Evolutionary conservation across 2,329 filamentous ascomycete genomes (phyloP), one percentile per base, ranked within the genome.

Genomic region (Fusarium guadeloupense): DNA sequence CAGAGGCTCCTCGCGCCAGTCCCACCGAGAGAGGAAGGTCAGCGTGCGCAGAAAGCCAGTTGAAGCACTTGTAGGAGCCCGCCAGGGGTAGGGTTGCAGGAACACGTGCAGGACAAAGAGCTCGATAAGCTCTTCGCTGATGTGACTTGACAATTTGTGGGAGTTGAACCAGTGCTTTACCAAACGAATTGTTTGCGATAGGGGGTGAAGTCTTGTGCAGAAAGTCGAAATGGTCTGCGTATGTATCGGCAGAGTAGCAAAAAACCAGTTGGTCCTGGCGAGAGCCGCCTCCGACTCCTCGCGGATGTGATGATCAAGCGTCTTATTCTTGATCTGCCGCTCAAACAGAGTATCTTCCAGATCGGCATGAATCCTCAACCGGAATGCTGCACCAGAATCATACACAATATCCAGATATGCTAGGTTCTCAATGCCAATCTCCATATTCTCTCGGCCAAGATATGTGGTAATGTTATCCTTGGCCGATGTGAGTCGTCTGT

Each of bases 101-200:
- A 98, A 99, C 14, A 87, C 86, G 45, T 88, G 88, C 4, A 90
- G 83, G 12, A 89, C 90, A 42, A 97, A 78, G 14, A 99, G 84
- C 77, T 99, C 95, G 56, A 97, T 84, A 39, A 97, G 80, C 72
- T 96, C 92, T 28, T 92, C 87, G 25, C 84, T 82, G 66, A 98
- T 82, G 73, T 97, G 91, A 13, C 83, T 83, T 5, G 85, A 80
- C 9, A 99, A 85, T 65, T 96, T 88, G 74, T 99, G 95, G 3
- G 85, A 83, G 62, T 86, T 84, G 75, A 97, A 95, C 95, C 95
- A 99, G 70, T 88, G 85, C 78, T 98, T 98, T 38, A 91, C 83
- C 3, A 98, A 81, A 16, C 94, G 88, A 59, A 97, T 91, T 0
- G 93, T 89, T 3, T 89, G 86, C 1, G 93, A 96, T 7, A 99